Evolutionary conservation across 495 filamentous ascomycete genomes (phyloP).

Genomic region (Acidiella bohemica): DNA sequence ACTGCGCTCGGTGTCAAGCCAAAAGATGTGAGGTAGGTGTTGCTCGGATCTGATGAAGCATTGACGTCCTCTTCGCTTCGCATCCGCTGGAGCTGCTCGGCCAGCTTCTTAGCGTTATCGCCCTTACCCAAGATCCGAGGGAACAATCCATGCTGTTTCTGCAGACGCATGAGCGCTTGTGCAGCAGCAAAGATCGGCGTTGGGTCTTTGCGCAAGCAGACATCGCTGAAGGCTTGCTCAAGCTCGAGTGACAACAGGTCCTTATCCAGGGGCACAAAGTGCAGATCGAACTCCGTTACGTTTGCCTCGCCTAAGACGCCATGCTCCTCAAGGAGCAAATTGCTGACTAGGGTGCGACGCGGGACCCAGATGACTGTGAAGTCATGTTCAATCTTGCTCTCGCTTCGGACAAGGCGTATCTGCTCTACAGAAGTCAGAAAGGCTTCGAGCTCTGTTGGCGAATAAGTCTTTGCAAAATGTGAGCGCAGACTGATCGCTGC

Average conservation of each 20-base stretch:
- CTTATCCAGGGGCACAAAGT: constrained; percentile 81
- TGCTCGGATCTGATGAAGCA: constrained; percentile 25
- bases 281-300: constrained; percentile 69
- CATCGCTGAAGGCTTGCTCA: constrained; percentile 69
- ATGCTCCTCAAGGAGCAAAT: constrained; percentile 83
- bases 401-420: constrained; percentile 75
- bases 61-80: constrained; percentile 68
- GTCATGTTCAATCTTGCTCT: constrained; percentile 78
- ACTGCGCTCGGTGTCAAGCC: constrained; percentile 74
- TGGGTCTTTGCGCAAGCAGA: constrained; percentile 87
- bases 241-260: constrained; percentile 87
- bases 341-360: constrained; percentile 77
- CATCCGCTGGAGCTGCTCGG: constrained; percentile 85
- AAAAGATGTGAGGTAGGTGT: constrained; percentile 26
- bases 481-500: neutral
- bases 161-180: constrained; percentile 87
- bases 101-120: constrained; percentile 76
- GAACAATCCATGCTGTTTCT: constrained; percentile 84
- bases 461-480: too few species aligned
- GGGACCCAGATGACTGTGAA: constrained; percentile 91
- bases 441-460: too few species aligned
- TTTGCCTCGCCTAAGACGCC: constrained; percentile 88
- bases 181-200: constrained; percentile 78
- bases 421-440: constrained; percentile 44
- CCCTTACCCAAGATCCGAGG: constrained; percentile 94